Conservation (phyloP, 139 green algal genomes). For the Nannochloris sp. region DNA sequence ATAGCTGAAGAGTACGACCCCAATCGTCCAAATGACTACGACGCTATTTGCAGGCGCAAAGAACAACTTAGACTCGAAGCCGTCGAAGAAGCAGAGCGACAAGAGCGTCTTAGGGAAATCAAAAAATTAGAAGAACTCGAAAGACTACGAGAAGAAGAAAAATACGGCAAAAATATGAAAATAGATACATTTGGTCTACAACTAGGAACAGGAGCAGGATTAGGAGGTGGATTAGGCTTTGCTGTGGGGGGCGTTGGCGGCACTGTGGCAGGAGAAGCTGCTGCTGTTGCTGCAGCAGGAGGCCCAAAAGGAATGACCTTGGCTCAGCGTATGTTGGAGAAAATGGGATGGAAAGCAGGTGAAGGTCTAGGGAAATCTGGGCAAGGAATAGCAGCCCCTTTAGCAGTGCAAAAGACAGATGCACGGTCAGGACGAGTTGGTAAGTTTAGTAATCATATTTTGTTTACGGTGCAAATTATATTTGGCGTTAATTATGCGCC, state of each 20-base stretch:
- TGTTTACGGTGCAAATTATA: background rate
- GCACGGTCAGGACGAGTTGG: slow-evolving; percentile 15
- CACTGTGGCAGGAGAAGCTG: too few species aligned
- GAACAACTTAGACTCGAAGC: slow-evolving; percentile 44
- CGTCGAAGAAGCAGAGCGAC: slow-evolving; percentile 57
- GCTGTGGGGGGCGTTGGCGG: too few species aligned
- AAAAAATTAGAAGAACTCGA: slow-evolving; percentile 28
- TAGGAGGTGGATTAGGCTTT: slow-evolving; percentile 6
- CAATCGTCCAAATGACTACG: slow-evolving; percentile 84
- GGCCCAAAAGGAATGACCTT: slow-evolving; percentile 28
- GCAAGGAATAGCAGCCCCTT: slow-evolving; percentile 82
- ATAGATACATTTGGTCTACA: background rate
- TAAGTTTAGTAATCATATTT: background rate
- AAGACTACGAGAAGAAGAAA: slow-evolving; percentile 11
- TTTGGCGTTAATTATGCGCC: background rate
- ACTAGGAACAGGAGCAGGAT: slow-evolving; percentile 7
- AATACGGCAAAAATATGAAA: slow-evolving; percentile 11
- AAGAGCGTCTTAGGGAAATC: slow-evolving; percentile 51
- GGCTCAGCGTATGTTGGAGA: slow-evolving; percentile 84
- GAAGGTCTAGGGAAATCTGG: slow-evolving; percentile 60
- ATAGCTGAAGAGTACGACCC: slow-evolving; percentile 96
- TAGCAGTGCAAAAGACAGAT: slow-evolving; percentile 64
- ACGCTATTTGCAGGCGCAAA: slow-evolving; percentile 42
- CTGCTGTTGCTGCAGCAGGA: background rate
- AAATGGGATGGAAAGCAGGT: slow-evolving; percentile 94